Evolutionary conservation across 495 filamentous ascomycete genomes (phyloP).

Genomic region (Penicillium cinerascens): DNA sequence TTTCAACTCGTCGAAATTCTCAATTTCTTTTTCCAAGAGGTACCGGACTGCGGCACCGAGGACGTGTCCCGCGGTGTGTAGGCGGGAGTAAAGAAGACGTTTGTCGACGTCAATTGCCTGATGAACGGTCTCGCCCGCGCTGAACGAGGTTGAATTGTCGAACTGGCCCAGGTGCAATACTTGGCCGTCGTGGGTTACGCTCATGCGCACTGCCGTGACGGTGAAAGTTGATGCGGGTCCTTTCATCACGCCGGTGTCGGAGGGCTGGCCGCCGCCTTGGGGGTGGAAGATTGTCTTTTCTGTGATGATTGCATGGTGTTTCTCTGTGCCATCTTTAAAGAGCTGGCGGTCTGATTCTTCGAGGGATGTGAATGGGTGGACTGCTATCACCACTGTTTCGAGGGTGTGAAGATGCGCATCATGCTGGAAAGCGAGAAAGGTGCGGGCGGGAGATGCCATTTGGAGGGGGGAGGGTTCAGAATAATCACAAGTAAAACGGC

Average conservation of each 20-base stretch:
- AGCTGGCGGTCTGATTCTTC: conserved; percentile 37
- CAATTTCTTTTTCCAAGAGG: conserved; percentile 46
- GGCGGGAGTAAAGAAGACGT: conserved; percentile 53
- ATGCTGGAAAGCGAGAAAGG: conserved; percentile 53
- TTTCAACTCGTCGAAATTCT: conserved; percentile 55
- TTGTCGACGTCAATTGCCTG: conserved; percentile 54
- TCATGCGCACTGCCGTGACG: conserved; percentile 41
- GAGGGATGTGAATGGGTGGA: conserved; percentile 44
- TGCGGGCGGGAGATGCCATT: conserved; percentile 26
- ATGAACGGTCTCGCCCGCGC: conserved; percentile 35
- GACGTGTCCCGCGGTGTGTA: conserved; percentile 64
- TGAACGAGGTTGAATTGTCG: conserved; percentile 18
- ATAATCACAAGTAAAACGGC: neutral
- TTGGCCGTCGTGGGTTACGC: conserved; percentile 39
- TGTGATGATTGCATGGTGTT: conserved; percentile 52
- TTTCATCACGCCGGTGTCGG: conserved; percentile 54
- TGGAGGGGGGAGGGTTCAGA: too few relatives aligned
- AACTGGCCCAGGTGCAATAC: conserved; percentile 57
- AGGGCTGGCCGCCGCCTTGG: conserved; percentile 65
- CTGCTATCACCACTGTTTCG: conserved; percentile 39
- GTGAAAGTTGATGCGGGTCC: conserved; percentile 31
- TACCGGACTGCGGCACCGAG: conserved; percentile 56
- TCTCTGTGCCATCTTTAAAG: conserved; percentile 39
- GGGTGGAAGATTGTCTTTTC: conserved; percentile 62
- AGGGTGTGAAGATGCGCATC: conserved; percentile 47